These are phyloP conservation scores for Mycena polygramma DNA, from an alignment of 768 basidiomycete species.

Conservation along the genomic window DNA sequence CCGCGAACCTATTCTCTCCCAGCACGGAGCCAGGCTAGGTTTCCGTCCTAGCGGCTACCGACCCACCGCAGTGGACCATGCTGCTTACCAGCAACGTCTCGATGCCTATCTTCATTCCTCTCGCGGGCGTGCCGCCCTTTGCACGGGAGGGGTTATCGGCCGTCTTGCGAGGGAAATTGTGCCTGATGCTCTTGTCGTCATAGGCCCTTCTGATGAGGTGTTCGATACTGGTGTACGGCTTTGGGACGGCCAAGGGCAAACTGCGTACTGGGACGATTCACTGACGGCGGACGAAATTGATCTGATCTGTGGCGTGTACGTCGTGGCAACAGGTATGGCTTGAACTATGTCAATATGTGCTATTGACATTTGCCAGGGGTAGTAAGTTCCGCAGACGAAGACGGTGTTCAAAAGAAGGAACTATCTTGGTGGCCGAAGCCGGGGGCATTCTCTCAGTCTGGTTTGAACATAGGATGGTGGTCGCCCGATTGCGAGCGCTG, in stretches of 20 bases:
- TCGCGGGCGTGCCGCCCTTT: constrained; percentile 24
- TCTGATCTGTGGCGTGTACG: constrained; percentile 33
- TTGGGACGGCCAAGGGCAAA: not conserved
- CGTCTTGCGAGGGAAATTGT: constrained; percentile 24
- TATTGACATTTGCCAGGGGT: constrained; percentile 16
- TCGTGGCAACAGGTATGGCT: constrained; percentile 24
- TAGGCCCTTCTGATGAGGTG: constrained; percentile 18
- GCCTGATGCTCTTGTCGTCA: not conserved
- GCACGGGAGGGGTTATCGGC: constrained; percentile 26
- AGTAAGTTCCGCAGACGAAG: constrained; percentile 2
- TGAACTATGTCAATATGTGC: not conserved
- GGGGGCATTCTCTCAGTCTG: constrained; percentile 23
- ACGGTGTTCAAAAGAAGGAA: constrained; percentile 24
- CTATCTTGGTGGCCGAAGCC: constrained; percentile 33
- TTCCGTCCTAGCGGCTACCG: constrained; percentile 23
- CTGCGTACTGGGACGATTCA: constrained; percentile 10
- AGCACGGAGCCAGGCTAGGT: not conserved
- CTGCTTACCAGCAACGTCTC: constrained; percentile 17
- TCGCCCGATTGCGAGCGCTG: constrained; percentile 24
- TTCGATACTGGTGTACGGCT: constrained; percentile 13
- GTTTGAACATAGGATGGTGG: constrained; percentile 26
- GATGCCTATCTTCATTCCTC: constrained; percentile 20
- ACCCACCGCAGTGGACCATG: constrained; percentile 19
- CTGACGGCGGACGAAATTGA: constrained; percentile 19
- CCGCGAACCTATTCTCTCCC: constrained; percentile 7